These are phyloP conservation scores for Boletus sp. DNA, from an alignment of 768 basidiomycete genomes.

Conservation along the genomic window DNA sequence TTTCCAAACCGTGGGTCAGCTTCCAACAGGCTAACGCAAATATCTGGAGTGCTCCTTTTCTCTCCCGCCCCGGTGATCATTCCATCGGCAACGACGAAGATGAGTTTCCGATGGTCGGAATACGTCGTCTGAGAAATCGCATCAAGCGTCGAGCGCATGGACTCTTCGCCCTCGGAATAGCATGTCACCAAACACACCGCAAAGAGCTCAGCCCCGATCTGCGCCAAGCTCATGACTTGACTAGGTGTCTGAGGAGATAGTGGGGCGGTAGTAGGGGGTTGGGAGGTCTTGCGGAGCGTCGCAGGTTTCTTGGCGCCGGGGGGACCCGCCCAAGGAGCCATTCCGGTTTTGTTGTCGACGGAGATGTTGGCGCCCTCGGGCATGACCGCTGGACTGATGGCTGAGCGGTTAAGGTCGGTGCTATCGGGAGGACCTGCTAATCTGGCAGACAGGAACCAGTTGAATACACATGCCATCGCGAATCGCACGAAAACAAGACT, in stretches of 20 bases:
- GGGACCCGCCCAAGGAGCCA: constrained; percentile 87
- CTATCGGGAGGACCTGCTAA: constrained; percentile 76
- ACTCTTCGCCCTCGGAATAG: constrained; percentile 96
- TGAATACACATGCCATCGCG: constrained; percentile 94
- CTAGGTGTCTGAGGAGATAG: constrained; percentile 42
- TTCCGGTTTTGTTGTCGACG: constrained; percentile 87
- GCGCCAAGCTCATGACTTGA: constrained; percentile 70
- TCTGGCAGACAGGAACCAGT: constrained; percentile 88
- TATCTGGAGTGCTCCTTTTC: constrained; percentile 94
- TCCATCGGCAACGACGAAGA: constrained; percentile 95
- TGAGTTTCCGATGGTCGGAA: constrained; percentile 86
- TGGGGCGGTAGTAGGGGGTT: constrained; percentile 49
- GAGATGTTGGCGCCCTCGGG: constrained; percentile 94
- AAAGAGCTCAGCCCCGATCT: constrained; percentile 95
- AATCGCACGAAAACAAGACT: constrained; percentile 90
- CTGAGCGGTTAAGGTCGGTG: constrained; percentile 73
- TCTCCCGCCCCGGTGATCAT: constrained; percentile 99
- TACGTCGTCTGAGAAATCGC: constrained; percentile 90
- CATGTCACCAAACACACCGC: constrained; percentile 95
- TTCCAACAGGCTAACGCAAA: constrained; percentile 88
- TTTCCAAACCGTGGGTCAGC: constrained; percentile 96
- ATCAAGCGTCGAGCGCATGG: constrained; percentile 87
- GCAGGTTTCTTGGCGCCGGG: constrained; percentile 50
- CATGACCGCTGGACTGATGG: constrained; percentile 93
- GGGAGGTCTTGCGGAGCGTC: constrained; percentile 38